Evolutionary conservation across 176 grass and related monocot genomes (phyloP), one percentile per base, ranked within the genome.

Genomic region (Stipa capillata): DNA sequence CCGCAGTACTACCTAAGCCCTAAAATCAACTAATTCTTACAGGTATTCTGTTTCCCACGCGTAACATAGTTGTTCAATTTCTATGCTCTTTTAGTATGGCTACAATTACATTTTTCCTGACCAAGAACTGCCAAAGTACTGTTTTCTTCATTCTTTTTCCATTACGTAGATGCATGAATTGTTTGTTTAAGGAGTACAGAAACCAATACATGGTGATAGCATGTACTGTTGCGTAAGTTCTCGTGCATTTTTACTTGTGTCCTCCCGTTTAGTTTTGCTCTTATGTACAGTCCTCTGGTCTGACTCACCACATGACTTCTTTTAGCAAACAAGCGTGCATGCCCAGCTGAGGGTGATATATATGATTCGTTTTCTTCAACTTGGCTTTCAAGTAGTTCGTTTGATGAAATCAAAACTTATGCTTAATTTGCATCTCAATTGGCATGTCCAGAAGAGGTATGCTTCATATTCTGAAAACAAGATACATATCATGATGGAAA

Each of bases 1-100:
- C 86, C 90, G 54, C 82, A 86, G 36, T 90, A 90, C 76, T 88
- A 90, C 85, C 75, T 92, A 32, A 79, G 87, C 73, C 90, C 93
- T 39, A 97, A 82, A 65, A 88, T 97, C 33, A 68, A 88, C 73
- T 85, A 42, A 79, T 34, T 59, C 8, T 31, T 44, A 10, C 5
- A 82, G 78, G 85, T 85, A 83, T 72, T 60, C 37, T 61, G 23
- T 44, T 78, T 51, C 44, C 39, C 21, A 10, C 41, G 33, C n/a
- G 32, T 51, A 11, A 29, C 31, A 70, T 49, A 9, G 39, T 51
- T 50, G 55, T 37, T 50, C 1, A 3, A 51, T 63, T 40, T 3
- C 2, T 65, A 52, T 64, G 36, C 6, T 48, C 18, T 47, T n/a
- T n/a, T 33, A 20, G 29, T 39, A 21, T 52, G 41, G 39, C 32